phyloP scores from a whole-genome alignment of 352 stramenopile species.

The Phytophthora pisi region DNA sequence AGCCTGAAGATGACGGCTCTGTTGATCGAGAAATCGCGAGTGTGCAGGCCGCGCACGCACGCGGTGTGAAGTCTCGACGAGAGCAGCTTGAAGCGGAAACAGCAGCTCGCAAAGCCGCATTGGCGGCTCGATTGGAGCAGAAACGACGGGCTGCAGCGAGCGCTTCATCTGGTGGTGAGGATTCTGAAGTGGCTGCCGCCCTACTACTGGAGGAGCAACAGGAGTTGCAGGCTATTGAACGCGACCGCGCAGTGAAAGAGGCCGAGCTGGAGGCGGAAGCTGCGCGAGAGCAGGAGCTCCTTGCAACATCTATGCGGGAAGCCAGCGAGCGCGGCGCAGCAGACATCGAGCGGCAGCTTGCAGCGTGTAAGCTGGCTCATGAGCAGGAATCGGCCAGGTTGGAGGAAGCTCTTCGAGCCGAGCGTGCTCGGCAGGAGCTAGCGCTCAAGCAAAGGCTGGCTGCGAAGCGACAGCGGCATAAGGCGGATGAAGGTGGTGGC shows the following conservation, averaged over 20 bases:
- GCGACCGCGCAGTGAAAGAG: constrained; percentile 22
- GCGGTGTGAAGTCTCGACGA: constrained; percentile 27
- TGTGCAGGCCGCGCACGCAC: constrained; percentile 39
- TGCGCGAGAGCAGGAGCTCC: constrained; percentile 34
- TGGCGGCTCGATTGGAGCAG: constrained; percentile 36
- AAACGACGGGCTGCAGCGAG: constrained; percentile 30
- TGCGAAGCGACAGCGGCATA: constrained; percentile 35
- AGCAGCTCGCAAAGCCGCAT: constrained; percentile 33
- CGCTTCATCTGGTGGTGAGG: not conserved
- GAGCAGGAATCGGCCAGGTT: constrained; percentile 35
- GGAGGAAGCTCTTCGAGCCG: constrained; percentile 35
- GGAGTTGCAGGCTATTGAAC: constrained; percentile 41
- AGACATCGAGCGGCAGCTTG: constrained; percentile 43
- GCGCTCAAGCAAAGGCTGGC: constrained; percentile 45
- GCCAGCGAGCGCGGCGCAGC: constrained; percentile 27
- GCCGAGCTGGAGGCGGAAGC: constrained; percentile 33
- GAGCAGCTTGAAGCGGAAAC: constrained; percentile 42
- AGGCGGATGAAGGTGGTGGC: not conserved
- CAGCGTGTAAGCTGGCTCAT: constrained; percentile 41
- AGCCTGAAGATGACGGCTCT: constrained; percentile 25
- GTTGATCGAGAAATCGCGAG: constrained; percentile 34
- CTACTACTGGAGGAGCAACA: constrained; percentile 39
- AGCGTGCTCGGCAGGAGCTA: constrained; percentile 47
- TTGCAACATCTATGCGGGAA: constrained; percentile 22
- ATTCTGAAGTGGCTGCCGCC: too few species aligned